These are phyloP conservation scores for Triticum aestivum DNA, from an alignment of 176 grass and related monocot genomes.

Conservation along the genomic window IWGSC_CS_RefSeq_v2.1 NC_057809.1:107180145-107180644, in stretches of 20 bases:
- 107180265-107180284: constrained; percentile 83
- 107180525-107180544: not conserved
- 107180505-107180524: constrained; percentile 47
- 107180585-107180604: not conserved
- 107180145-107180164: constrained; percentile 65
- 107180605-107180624: not conserved
- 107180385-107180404: constrained; percentile 84
- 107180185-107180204: constrained; percentile 71
- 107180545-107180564: not conserved
- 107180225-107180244: constrained; percentile 53
- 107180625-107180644: not conserved
- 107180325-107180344: constrained; percentile 66
- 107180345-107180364: constrained; percentile 61
- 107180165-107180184: constrained; percentile 76
- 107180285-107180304: constrained; percentile 81
- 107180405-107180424: constrained; percentile 78
- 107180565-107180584: not conserved
- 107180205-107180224: constrained; percentile 71
- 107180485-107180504: constrained; percentile 73
- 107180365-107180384: constrained; percentile 86
- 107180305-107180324: constrained; percentile 82
- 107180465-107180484: constrained; percentile 64
- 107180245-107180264: constrained; percentile 66
- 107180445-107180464: constrained; percentile 86
- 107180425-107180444: constrained; percentile 77